Conservation (phyloP, 2,329 filamentous ascomycete genomes). For the Xylaria sp. region DNA sequence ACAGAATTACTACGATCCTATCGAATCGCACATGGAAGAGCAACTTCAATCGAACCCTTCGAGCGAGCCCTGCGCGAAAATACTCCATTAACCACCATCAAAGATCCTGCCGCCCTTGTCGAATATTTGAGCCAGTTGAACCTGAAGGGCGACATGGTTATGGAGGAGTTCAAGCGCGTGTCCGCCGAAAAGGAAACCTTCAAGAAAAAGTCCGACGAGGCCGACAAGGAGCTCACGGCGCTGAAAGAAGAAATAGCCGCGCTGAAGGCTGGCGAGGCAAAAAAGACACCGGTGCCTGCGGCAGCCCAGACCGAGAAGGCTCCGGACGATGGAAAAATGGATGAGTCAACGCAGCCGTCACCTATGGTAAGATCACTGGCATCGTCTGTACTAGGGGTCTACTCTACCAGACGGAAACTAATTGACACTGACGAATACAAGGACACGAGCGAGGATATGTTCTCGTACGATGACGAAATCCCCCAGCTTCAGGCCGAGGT, state of each 20-base stretch:
- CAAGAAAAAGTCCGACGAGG: constrained; percentile 74
- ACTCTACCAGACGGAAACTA: constrained; percentile 51
- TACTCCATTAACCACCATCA: constrained; percentile 86
- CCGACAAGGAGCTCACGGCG: constrained; percentile 63
- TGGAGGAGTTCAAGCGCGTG: constrained; percentile 89
- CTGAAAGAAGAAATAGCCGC: constrained; percentile 66
- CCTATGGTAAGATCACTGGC: constrained; percentile 48
- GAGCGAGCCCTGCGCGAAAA: constrained; percentile 89
- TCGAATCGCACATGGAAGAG: constrained; percentile 83
- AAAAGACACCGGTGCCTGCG: constrained; percentile 16
- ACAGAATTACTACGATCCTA: constrained; percentile 88
- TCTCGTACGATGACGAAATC: constrained; percentile 88
- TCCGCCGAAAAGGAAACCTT: constrained; percentile 78
- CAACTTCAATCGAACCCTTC: constrained; percentile 88
- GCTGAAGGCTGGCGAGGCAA: constrained; percentile 41
- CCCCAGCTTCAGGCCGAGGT: constrained; percentile 78
- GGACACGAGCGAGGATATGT: constrained; percentile 70
- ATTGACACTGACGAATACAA: constrained; percentile 40
- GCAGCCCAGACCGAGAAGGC: constrained; percentile 12
- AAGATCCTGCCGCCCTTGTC: constrained; percentile 78
- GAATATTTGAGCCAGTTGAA: constrained; percentile 90
- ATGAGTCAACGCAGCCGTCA: constrained; percentile 25
- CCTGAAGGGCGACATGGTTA: constrained; percentile 86
- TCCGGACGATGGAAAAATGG: constrained; percentile 37
- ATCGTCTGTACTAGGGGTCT: constrained; percentile 51